Evolutionary conservation across 2,329 filamentous ascomycete genomes (phyloP), one percentile per base, ranked within the genome.

Genomic region (Colletotrichum noveboracense): DNA sequence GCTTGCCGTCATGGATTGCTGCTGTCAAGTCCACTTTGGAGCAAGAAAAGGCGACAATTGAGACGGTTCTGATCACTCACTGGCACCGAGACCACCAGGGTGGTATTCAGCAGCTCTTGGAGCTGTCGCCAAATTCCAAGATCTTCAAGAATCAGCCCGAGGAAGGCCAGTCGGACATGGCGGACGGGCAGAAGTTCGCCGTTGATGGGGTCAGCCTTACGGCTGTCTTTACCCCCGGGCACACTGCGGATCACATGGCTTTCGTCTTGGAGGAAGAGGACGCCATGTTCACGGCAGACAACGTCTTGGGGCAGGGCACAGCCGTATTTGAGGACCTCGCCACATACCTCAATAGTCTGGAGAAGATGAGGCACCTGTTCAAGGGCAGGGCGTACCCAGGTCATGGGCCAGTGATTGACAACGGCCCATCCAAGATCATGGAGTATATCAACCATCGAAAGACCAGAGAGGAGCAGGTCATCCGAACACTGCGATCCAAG

Each of bases 1-100:
- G 96, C 62, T 91, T 88, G 74, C 91, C 93, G 3, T 88, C 90
- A 38, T 99, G 96, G 96, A 88, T 92, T 56, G 84, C 88, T 0
- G 89, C 91, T 0, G 85, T 99, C 43, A 90, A 91, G 77, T 85
- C 88, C 6, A 91, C 93, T 0, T 88, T 98, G 4, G 83, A 87
- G 8, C 85, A 91, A 28, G 94, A 98, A 82, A 89, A 92, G 28
- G 93, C 94, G 24, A 90, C 88, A 0, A 87, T 98, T 28, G 88
- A 91, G n/a, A 87, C 89, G 21, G 92, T 93, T 0, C 88, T 99
- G 26, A 88, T 99, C 65, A 97, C 96, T 0, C 97, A 99, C 84
- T 98, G 96, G 95, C 97, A 99, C 82, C 90, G 87, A 56, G 97
- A 99, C 81, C 97, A 99, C 82, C 90, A 93, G 8, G 91, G 93